Conservation (phyloP, 1,284 basidiomycete species). For the Violaceomyces palustris region DNA sequence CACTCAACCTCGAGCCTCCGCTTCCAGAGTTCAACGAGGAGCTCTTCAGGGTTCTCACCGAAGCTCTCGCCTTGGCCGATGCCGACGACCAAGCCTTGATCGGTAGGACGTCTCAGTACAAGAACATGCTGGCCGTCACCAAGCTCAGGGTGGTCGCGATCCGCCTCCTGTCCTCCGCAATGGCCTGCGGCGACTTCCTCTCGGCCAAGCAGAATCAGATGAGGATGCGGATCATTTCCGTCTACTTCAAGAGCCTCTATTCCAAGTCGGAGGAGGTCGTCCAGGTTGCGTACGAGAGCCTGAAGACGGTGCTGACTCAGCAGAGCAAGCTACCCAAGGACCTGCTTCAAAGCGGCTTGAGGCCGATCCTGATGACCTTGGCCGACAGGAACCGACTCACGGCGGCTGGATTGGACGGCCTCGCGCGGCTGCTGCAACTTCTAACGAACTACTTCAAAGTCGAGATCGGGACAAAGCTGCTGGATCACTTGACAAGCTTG, state of each 20-base stretch:
- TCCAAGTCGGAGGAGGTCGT: conserved; percentile 89
- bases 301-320: conserved; percentile 77
- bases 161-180: conserved; percentile 83
- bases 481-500: conserved; percentile 66
- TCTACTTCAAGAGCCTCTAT: conserved; percentile 99
- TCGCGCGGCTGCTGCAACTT: conserved; percentile 89
- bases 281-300: conserved; percentile 87
- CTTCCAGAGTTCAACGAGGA: conserved; percentile 87
- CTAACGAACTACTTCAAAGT: conserved; percentile 99
- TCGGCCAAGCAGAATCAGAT: conserved; percentile 44
- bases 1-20: conserved; percentile 71
- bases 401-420: conserved; percentile 83
- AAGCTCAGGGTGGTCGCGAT: conserved; percentile 94
- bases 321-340: conserved; percentile 93
- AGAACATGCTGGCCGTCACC: conserved; percentile 75
- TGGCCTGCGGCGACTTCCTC: conserved; percentile 83
- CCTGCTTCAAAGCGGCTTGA: conserved; percentile 85
- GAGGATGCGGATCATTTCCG: conserved; percentile 76
- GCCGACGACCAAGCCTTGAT: conserved; percentile 83
- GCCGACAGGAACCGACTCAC: conserved; percentile 92
- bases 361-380: conserved; percentile 95
- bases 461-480: conserved; percentile 93
- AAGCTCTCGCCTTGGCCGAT: conserved; percentile 90
- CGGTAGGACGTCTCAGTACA: conserved; percentile 68
- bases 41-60: conserved; percentile 83